These are phyloP conservation scores for Populus alba DNA, from an alignment of 345 rosid genomes.

Conservation along the genomic window DNA sequence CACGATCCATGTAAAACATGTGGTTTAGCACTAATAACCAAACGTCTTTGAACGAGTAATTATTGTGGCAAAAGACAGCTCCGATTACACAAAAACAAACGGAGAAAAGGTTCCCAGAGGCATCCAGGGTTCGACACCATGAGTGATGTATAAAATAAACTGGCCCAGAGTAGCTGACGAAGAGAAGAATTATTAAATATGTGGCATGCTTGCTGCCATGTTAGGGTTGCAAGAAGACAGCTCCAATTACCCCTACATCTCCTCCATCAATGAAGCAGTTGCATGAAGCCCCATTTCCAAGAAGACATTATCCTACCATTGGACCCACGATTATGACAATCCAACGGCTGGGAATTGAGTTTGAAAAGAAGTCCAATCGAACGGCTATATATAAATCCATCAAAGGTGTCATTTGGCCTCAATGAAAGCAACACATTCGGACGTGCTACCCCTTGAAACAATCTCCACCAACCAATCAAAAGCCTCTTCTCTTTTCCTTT, in stretches of 20 bases:
- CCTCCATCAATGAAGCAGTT: slow-evolving; percentile 36
- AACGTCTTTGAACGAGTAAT: too few species aligned
- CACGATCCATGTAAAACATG: too few species aligned
- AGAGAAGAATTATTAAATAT: not conserved
- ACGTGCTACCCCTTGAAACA: not conserved
- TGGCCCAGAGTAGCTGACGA: not conserved
- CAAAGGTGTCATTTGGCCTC: not conserved
- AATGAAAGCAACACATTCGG: slow-evolving; percentile 20
- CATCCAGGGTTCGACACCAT: too few species aligned
- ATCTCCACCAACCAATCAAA: slow-evolving; percentile 19
- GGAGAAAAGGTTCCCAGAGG: too few species aligned
- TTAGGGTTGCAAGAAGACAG: not conserved
- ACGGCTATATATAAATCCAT: slow-evolving; percentile 12
- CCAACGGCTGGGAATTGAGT: slow-evolving; percentile 27
- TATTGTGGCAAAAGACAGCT: too few species aligned
- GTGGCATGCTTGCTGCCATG: not conserved
- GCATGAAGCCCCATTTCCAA: slow-evolving; percentile 28
- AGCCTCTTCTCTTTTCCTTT: not conserved
- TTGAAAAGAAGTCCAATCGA: not conserved
- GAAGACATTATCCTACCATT: not conserved
- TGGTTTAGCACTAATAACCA: too few species aligned
- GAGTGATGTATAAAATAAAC: too few species aligned
- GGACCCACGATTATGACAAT: not conserved
- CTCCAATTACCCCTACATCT: not conserved
- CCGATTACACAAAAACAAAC: too few species aligned